Evolutionary conservation across 2,329 filamentous ascomycete species (phyloP).

Genomic region (Gremmenia infestans): DNA sequence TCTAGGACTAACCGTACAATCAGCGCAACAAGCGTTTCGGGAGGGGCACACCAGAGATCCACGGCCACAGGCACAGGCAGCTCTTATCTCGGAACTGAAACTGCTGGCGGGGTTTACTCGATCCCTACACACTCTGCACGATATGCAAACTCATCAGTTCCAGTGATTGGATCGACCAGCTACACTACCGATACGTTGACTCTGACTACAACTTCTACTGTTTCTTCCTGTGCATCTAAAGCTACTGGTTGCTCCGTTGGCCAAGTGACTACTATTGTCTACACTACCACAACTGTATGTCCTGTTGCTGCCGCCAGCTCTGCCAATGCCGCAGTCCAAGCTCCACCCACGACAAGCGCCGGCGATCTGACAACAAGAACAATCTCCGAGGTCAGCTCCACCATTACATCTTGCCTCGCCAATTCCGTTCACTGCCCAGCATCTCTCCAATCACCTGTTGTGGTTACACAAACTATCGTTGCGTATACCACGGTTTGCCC

Average conservation of each 20-base stretch:
- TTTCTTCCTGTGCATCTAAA: conserved; percentile 43
- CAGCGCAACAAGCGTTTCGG: neutral
- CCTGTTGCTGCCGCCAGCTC: neutral
- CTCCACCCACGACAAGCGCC: too few relatives aligned
- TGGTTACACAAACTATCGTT: conserved; percentile 2
- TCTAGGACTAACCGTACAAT: neutral
- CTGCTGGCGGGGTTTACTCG: neutral
- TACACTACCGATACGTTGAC: neutral
- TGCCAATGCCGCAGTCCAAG: neutral
- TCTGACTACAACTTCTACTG: conserved; percentile 41
- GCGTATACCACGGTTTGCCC: conserved; percentile 15
- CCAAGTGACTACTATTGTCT: conserved; percentile 13
- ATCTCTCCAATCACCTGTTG: neutral
- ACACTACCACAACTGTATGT: conserved; percentile 13
- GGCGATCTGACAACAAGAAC: conserved; percentile 4
- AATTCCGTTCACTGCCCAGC: neutral
- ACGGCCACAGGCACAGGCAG: neutral
- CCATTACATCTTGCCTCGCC: conserved; percentile 4
- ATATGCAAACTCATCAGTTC: neutral
- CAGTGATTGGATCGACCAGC: neutral
- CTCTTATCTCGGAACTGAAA: neutral
- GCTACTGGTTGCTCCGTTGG: conserved; percentile 46
- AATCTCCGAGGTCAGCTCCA: neutral
- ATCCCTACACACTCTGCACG: neutral
- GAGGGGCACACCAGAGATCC: neutral